Evolutionary conservation across 495 filamentous ascomycete genomes (phyloP).

Genomic region (Pyrenula massariospora): DNA sequence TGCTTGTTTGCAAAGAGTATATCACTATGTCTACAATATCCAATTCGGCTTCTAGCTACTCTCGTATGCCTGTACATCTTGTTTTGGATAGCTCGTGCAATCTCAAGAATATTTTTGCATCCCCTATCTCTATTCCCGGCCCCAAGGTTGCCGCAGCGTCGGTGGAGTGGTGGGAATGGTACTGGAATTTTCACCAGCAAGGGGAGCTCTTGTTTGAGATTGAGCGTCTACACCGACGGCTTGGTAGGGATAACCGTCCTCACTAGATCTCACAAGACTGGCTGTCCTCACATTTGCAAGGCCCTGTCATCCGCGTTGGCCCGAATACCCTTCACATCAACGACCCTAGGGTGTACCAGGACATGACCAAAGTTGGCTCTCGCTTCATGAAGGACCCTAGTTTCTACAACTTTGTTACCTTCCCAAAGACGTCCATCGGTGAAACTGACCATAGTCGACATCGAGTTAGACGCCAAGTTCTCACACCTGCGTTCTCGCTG

Average conservation of each 20-base stretch:
- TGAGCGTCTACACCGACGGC: background rate
- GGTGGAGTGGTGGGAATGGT: constrained; percentile 31
- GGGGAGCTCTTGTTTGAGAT: constrained; percentile 30
- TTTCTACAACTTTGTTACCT: background rate
- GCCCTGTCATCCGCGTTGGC: constrained; percentile 4
- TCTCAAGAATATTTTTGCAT: constrained; percentile 23
- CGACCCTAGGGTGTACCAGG: constrained; percentile 3
- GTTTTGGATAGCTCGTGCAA: background rate
- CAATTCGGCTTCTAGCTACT: background rate
- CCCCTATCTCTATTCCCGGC: constrained; percentile 32
- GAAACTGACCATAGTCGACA: constrained; percentile 32
- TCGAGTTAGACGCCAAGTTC: constrained; percentile 20
- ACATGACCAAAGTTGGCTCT: background rate
- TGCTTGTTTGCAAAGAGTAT: background rate
- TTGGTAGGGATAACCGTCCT: background rate
- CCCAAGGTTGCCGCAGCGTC: constrained; percentile 40
- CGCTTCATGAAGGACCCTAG: background rate
- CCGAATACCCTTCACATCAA: constrained; percentile 6
- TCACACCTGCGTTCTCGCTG: constrained; percentile 32
- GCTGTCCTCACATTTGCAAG: constrained; percentile 14
- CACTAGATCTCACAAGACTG: background rate
- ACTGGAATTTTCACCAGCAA: constrained; percentile 28
- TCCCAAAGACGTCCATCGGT: constrained; percentile 10
- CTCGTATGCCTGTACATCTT: background rate
- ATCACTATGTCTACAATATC: background rate